Base-by-base conservation (phyloP, 2,329 filamentous ascomycete species). In the Aspergillus proliferans region DNA sequence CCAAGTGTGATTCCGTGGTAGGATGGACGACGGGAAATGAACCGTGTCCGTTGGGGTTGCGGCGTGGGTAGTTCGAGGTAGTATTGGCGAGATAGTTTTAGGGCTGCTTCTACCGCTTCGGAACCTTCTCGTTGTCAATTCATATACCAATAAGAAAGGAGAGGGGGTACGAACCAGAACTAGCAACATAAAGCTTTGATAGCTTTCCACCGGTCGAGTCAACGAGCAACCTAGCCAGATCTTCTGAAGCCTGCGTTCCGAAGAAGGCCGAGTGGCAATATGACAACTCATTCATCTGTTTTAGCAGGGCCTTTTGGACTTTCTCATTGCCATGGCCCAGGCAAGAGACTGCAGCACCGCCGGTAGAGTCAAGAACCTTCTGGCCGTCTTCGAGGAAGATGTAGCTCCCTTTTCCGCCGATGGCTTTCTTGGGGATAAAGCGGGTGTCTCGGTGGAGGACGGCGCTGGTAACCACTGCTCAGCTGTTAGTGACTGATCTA, bases 1-100 rank as follows among this genome's bases (percentile, higher is more conserved):
- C 85, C 86, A 0, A 90, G 64, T 0, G 85, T 88, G 24, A 77
- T 82, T 5, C 86, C 86, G 57, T 90, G 86, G 58, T 87, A 90
- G 9, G 81, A 85, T 19, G 81, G 75, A 26, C 79, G 69, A 14
- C 86, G 77, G 5, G 82, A 75, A 56, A 90, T 86, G 66, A 85
- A 86, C 43, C 78, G 74, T 0, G 71, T 73, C 2, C 85, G 75
- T 43, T 75, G 65, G 1, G 76, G 73, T 55, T 87, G 71, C 3
- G 73, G 73, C 0, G 70, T 66, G 2, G 66, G 54, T 34, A 80
- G 73, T 62, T 85, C 83, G 14, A 80, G 71, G 57, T 79, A 85
- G 60, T 83, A 88, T 62, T 89, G 85, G 1, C 80, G 71, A 9
- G 82, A 75, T 14, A 88, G 68, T 59, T 89, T 90, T 51, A 86